phyloP scores from a whole-genome alignment of 192 early-diverging fungal species.

The Phlyctochytrium bullatum region DNA sequence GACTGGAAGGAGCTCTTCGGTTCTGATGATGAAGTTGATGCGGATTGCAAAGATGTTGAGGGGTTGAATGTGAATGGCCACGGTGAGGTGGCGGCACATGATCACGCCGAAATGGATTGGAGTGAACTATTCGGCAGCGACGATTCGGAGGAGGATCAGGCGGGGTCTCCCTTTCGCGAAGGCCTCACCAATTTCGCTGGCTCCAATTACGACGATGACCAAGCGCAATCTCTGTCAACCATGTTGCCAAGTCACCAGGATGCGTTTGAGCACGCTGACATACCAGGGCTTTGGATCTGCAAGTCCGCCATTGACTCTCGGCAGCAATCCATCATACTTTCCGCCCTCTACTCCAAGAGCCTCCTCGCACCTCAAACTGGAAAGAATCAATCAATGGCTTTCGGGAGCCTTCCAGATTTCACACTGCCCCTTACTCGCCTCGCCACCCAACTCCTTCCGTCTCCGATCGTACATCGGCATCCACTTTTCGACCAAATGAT shows the following conservation, averaged over 20 bases:
- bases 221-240: too few species aligned
- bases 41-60: too few species aligned
- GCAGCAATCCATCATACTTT: not conserved
- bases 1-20: not conserved
- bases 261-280: conserved; percentile 6
- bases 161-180: too few species aligned
- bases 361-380: conserved; percentile 10
- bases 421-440: conserved; percentile 1
- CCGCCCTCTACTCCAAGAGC: too few species aligned
- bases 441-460: not conserved
- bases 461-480: not conserved
- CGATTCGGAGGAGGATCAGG: too few species aligned
- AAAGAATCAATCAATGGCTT: conserved; percentile 25
- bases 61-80: too few species aligned
- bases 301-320: not conserved
- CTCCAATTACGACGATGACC: too few species aligned
- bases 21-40: conserved; percentile 1
- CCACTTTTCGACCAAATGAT: conserved; percentile 49
- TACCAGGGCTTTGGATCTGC: conserved; percentile 1
- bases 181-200: too few species aligned
- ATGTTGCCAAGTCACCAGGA: too few species aligned
- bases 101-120: too few species aligned
- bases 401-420: conserved; percentile 19
- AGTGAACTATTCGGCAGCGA: too few species aligned
- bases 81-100: too few species aligned